These are phyloP conservation scores for Canariomyces notabilis DNA, from an alignment of 2,329 filamentous ascomycete genomes.

Conservation along the genomic window DNA sequence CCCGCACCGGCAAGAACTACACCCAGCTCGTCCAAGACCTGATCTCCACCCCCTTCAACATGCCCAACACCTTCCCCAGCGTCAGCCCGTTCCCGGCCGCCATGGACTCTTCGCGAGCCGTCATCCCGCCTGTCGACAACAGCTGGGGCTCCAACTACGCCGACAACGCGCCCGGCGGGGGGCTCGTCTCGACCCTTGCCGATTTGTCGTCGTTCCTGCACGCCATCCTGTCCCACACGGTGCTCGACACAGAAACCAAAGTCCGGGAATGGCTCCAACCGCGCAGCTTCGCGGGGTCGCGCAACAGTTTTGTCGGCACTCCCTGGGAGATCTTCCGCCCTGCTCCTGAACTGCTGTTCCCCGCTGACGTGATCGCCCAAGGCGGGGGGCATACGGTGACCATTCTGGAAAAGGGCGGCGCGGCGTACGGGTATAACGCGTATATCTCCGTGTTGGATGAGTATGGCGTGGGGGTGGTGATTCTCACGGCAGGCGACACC, in stretches of 20 bases:
- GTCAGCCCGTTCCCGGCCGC: constrained; percentile 17
- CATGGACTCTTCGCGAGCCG: constrained; percentile 18
- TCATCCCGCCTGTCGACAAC: constrained; percentile 22
- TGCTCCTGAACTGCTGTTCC: constrained; percentile 17
- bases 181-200: constrained; percentile 21
- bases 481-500: constrained; percentile 20
- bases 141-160: constrained; percentile 22
- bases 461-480: constrained; percentile 22
- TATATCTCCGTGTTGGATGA: constrained; percentile 21
- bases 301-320: constrained; percentile 17
- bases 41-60: constrained; percentile 16
- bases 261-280: constrained; percentile 22
- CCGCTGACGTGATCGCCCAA: constrained; percentile 1
- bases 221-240: constrained; percentile 14
- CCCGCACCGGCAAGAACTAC: constrained; percentile 15
- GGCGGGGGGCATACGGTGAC: constrained; percentile 20
- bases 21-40: constrained; percentile 6
- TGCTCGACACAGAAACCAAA: constrained; percentile 5
- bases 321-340: constrained; percentile 26
- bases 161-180: constrained; percentile 20
- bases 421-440: constrained; percentile 21
- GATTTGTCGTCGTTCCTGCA: constrained; percentile 20
- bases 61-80: constrained; percentile 18
- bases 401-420: constrained; percentile 21
- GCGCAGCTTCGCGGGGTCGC: constrained; percentile 17